Base-by-base conservation (phyloP, 306 rosid genomes). In the Glycyrrhiza uralensis region DNA sequence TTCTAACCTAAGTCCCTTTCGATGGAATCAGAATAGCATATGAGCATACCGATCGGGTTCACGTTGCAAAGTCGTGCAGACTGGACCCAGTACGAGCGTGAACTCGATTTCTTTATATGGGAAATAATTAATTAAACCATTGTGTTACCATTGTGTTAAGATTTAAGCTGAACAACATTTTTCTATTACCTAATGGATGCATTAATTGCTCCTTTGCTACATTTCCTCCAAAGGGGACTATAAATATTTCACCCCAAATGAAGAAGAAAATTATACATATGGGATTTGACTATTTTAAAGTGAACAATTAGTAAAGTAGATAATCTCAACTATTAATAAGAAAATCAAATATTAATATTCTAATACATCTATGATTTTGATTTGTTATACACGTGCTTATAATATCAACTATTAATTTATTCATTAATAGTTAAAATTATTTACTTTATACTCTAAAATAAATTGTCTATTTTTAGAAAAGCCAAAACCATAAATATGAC, bases 11-110 rank as follows among this genome's bases (percentile, higher is more conserved):
- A 5, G 60, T 46, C 80, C 19, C 60, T 52, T 61, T 69, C 28
- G 7, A 66, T 79, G 35, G 55, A 65, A 79, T 72, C 50, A 56
- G 14, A 65, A 56, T 65, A 62, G 56, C 78, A 56, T 26, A 69
- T 64, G 69, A 66, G 41, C 8, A 26, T 15, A 28, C 42, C 28
- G 42, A 54, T 36, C 14, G 15, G 58, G 66, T 38, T 51, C 72
- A 61, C 18, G 69, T 44, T 69, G 44, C 33, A 7, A 12, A 23
- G 41, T 33, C 14, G 7, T 30, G 73, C 12, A 69, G 19, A 35
- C 45, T 63, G 59, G 59, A 74, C 75, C 62, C 23, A 52, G 56
- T 49, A 41, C 1, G 15, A 10, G 7, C 13, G 6, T 56, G 78
- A 71, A 77, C 75, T 46, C 39, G 23, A 74, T 69, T 44, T 61